A percentile compares a stretch with the other conserved stretches of the same genome.
Evolutionary conservation across 1,284 basidiomycete genomes (phyloP).

Genomic region (Ustilago trichophora): DNA sequence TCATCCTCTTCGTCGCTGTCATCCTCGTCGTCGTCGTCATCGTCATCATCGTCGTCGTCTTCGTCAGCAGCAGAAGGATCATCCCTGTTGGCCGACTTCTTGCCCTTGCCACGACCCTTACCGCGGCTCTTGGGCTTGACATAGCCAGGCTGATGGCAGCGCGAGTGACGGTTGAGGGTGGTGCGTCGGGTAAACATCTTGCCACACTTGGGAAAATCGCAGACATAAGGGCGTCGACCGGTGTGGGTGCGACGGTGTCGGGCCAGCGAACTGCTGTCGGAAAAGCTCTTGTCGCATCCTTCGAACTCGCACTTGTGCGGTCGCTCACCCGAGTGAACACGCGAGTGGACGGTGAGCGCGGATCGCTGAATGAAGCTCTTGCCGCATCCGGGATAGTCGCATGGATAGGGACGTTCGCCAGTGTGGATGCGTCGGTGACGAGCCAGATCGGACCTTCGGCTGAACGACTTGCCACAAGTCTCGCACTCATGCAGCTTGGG

Average conservation of each 20-base stretch:
- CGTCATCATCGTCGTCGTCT: constrained; percentile 48
- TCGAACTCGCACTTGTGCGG: constrained; percentile 76
- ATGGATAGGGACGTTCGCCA: constrained; percentile 80
- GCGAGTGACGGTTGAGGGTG: constrained; percentile 65
- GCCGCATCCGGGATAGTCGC: constrained; percentile 69
- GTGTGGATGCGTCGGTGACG: constrained; percentile 85
- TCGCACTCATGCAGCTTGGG: constrained; percentile 65
- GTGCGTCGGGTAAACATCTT: constrained; percentile 66
- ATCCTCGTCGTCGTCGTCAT: constrained; percentile 53
- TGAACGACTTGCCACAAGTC: constrained; percentile 63
- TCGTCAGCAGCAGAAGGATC: constrained; percentile 19
- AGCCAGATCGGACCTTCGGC: constrained; percentile 62
- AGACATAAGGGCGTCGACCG: constrained; percentile 67
- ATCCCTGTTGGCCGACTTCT: constrained; percentile 36
- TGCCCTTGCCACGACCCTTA: constrained; percentile 44
- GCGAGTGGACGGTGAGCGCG: constrained; percentile 82
- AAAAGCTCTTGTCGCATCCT: constrained; percentile 74
- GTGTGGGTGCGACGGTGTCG: constrained; percentile 79
- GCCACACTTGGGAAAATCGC: constrained; percentile 61
- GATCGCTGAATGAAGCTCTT: constrained; percentile 66
- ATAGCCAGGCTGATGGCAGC: constrained; percentile 59
- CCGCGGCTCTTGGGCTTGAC: constrained; percentile 54
- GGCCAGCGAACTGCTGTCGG: constrained; percentile 72
- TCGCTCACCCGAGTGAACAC: constrained; percentile 88
- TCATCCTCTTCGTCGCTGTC: constrained; percentile 43